Conservation (phyloP, 2,329 filamentous ascomycete species). For the Neonectria magnoliae region DNA sequence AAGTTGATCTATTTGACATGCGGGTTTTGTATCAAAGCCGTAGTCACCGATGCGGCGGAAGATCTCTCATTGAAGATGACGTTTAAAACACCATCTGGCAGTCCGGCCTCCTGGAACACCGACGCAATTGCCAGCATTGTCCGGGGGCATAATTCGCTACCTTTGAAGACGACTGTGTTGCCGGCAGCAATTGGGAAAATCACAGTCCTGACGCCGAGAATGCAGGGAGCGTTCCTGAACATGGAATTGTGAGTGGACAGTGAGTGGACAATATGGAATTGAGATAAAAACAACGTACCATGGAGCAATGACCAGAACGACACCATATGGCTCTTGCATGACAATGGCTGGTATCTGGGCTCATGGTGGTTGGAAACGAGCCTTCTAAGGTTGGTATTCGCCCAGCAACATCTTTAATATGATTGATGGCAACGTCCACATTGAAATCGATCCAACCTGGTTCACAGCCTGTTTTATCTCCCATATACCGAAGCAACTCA, state of each 20-base stretch:
- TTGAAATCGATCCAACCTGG: conserved; percentile 55
- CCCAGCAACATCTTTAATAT: conserved; percentile 56
- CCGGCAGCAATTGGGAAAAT: conserved; percentile 76
- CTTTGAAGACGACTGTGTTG: conserved; percentile 81
- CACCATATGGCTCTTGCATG: conserved; percentile 80
- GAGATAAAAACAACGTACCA: conserved; percentile 65
- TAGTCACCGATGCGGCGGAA: conserved; percentile 74
- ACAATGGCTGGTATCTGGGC: conserved; percentile 62
- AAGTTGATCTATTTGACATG: conserved; percentile 85
- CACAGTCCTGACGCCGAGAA: conserved; percentile 65
- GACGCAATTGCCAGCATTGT: conserved; percentile 70
- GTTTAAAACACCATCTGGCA: conserved; percentile 80
- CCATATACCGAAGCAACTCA: conserved; percentile 70
- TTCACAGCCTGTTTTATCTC: conserved; percentile 57
- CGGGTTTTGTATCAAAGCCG: conserved; percentile 72
- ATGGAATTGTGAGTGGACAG: neutral
- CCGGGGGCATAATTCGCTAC: conserved; percentile 73
- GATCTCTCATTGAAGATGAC: conserved; percentile 73
- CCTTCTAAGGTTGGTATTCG: conserved; percentile 53
- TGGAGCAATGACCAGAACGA: conserved; percentile 81
- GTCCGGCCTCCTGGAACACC: conserved; percentile 76
- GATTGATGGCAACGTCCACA: conserved; percentile 47
- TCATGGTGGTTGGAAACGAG: conserved; percentile 47
- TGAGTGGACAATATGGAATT: neutral
- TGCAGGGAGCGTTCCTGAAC: conserved; percentile 65